Base-by-base conservation (phyloP, 495 filamentous ascomycete genomes). In the Aspergillus olivimuriae region DNA sequence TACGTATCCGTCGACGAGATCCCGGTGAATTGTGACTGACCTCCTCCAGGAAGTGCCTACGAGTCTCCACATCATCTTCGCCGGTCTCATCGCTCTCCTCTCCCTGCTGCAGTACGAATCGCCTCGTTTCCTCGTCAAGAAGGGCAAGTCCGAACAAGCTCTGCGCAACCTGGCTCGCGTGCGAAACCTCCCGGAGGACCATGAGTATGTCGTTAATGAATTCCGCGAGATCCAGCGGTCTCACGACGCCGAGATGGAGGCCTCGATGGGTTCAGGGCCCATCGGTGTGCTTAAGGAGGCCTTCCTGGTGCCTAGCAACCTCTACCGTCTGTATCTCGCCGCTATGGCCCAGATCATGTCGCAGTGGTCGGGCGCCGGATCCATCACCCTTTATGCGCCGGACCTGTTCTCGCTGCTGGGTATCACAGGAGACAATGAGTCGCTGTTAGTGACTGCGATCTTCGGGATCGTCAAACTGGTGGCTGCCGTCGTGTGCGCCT, bases 51-150 rank as follows among this genome's bases (percentile, higher is more conserved):
- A 68, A 57, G 75, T 82, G n/a, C 80, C 83, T 0, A 85, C 77
- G 3, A 79, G 75, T 47, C 60, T 86, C 17, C 83, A 89, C 44
- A 75, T 89, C 61, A 83, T 86, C 21, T 87, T 87, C 51, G 80
- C 83, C 4, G 73, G 77, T 1, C 60, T 87, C 16, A 82, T 87
- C 55, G 73, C 83, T 50, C 42, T 75, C 40, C 68, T 85, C 22
- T 77, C 77, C 3, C 78, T 87, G 56, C 65, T 83, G 39, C 75
- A 82, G 30, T 72, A 72, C 41, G 83, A 87, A 55, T 83, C 81
- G 4, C 81, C 80, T 8, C 74, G 80, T 42, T 84, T 70, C 51
- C 75, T 70, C 34, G 65, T 84, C 58, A 81, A 77, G 58, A 59
- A 68, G 15, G 71, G 73, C 24, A 66, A 75, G 36, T 57, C 72